These are phyloP conservation scores for Gillenia trifoliata DNA, from an alignment of 306 rosid genomes.

Conservation along the genomic window DNA sequence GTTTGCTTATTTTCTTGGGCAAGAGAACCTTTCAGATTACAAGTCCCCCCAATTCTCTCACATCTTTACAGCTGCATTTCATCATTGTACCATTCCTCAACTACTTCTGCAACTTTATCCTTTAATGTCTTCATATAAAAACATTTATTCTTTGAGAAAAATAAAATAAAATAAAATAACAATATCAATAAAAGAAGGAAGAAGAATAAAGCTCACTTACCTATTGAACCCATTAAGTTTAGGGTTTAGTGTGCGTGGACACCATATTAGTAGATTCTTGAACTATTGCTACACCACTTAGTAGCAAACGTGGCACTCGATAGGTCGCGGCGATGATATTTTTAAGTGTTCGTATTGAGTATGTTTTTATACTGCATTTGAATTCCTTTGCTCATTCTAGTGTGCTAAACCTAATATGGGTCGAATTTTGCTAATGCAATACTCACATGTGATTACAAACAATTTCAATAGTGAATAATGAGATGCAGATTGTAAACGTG, in stretches of 20 bases:
- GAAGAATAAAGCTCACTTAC: no score
- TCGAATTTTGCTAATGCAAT: not conserved
- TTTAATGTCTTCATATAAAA: not conserved
- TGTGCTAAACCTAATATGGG: not conserved
- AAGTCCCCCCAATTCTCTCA: not conserved
- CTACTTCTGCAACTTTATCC: not conserved
- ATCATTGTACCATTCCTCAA: conserved; percentile 9
- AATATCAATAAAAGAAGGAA: no score
- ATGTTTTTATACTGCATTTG: not conserved
- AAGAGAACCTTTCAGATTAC: conserved; percentile 4
- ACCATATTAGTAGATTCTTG: no score
- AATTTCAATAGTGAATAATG: not conserved
- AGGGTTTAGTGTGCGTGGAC: no score
- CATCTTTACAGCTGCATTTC: conserved; percentile 23
- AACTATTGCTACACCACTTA: no score
- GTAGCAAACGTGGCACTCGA: no score
- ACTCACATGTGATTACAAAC: not conserved
- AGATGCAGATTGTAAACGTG: no score
- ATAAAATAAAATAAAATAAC: not conserved
- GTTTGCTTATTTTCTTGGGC: not conserved
- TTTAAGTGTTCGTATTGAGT: no score
- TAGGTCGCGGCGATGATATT: no score
- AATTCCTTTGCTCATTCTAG: not conserved
- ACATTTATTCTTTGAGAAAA: not conserved
- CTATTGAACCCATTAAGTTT: not conserved